A percentile compares a stretch with the other conserved stretches of the same genome.
Conservation (phyloP, 257 asterid genomes). For the Oldenlandia corymbosa region DNA sequence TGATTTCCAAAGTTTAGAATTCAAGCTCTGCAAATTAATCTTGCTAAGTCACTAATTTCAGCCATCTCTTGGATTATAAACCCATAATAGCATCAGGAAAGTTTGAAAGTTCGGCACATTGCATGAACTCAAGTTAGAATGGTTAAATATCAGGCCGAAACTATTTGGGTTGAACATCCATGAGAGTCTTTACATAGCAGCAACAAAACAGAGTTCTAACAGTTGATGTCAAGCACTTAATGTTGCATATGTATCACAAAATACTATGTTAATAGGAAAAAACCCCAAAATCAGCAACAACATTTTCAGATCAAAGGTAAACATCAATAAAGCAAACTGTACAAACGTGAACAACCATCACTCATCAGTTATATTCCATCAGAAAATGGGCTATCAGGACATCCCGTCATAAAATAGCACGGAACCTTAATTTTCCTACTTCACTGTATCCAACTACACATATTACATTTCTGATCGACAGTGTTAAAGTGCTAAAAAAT, state of each 20-base stretch:
- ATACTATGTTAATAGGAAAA: not conserved
- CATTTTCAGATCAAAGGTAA: not conserved
- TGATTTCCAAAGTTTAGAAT: not conserved
- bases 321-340: not conserved
- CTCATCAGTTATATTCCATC: not conserved
- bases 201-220: not conserved
- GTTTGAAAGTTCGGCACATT: not conserved
- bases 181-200: not conserved
- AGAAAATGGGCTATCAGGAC: conserved; percentile 4
- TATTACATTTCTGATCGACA: not conserved
- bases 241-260: not conserved
- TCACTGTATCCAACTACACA: conserved; percentile 1
- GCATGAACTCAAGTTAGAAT: not conserved
- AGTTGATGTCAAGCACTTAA: not conserved
- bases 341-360: not conserved
- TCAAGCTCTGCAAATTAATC: not conserved
- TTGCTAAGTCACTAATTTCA: not conserved
- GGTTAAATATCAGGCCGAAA: not conserved
- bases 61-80: not conserved
- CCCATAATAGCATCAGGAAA: not conserved
- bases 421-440: not conserved
- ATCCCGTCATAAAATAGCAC: not conserved
- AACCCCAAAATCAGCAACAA: not conserved
- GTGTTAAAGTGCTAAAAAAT: not conserved
- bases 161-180: not conserved